Base-by-base conservation (phyloP, 192 early-diverging fungal genomes). In the Umbelopsis sp. region DNA sequence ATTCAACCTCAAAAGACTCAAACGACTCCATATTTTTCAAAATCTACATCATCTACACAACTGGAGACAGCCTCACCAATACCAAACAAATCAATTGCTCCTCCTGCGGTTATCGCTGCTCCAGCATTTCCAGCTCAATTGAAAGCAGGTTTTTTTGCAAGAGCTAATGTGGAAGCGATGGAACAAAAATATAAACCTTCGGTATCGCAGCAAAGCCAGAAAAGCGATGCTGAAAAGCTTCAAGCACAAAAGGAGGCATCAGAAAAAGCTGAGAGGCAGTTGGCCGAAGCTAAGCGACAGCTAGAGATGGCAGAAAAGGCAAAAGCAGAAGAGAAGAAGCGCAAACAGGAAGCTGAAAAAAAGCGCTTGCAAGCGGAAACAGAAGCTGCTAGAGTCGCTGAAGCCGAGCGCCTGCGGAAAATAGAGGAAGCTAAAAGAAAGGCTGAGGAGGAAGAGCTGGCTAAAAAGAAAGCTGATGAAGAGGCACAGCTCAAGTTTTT, bases 261-360 rank as follows among this genome's bases (percentile, higher is more conserved):
- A 46, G 64, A 69, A 13, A 30, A 25, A 30, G 68, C 21, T 2
- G 33, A 35, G 30, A 69, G 48, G 22, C 23, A 48, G 12, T 46
- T 47, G 1, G 74, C 13, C 6, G 49, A 67, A 15, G 71, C 48
- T 16, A 49, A 27, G 15, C 20, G 33, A 55, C 65, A 21, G 51
- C 25, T 18, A 33, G 51, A 22, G 52, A 47, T 64, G 49, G 49
- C 46, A 27, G 46, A 64, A 66, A 67, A 46, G 33, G 47, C 18
- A 15, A 64, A 35, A 18, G 53, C 16, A 41, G 48, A 46, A 52
- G 45, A 51, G 30, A 49, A 46, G 44, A 66, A 37, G 47, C 30
- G 15, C 21, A 67, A 13, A 27, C 53, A 67, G 16, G 27, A 71
- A 67, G 52, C 20, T 30, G 55, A 66, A 25, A 16, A 16, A 20